Conservation (phyloP, 495 filamentous ascomycete species). For the Xylaria castorea region DNA sequence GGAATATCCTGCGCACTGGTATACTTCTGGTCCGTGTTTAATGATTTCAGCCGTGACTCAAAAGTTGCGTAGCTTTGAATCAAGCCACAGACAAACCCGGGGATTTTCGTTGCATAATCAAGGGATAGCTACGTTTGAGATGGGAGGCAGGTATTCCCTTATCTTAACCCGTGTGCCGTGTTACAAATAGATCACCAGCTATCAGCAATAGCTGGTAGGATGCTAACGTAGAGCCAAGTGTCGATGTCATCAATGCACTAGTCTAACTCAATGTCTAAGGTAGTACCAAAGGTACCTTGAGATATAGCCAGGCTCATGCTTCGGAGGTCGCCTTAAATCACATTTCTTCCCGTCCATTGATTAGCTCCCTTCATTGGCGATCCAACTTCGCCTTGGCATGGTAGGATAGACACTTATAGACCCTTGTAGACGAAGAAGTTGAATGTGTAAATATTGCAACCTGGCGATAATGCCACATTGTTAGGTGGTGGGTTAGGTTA, state of each 20-base stretch:
- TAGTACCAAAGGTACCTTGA: not conserved
- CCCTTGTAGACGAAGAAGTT: not conserved
- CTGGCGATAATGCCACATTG: not conserved
- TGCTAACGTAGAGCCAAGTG: conserved; percentile 19
- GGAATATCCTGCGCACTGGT: not conserved
- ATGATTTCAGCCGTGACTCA: not conserved
- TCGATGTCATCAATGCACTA: conserved; percentile 12
- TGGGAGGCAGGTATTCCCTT: conserved; percentile 11
- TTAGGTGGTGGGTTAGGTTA: not conserved
- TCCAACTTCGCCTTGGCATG: not conserved
- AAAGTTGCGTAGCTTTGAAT: not conserved
- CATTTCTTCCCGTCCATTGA: not conserved
- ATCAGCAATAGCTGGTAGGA: not conserved
- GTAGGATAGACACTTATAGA: not conserved
- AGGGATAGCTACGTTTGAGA: not conserved
- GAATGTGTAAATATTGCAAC: not conserved
- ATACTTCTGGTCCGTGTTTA: not conserved
- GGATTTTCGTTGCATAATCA: not conserved
- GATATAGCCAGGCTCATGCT: not conserved
- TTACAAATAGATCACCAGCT: not conserved
- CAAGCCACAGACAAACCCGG: not conserved
- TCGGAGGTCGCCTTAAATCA: conserved; percentile 7
- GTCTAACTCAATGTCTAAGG: not conserved
- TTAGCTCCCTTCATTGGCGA: not conserved
- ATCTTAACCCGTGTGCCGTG: conserved; percentile 1